Evolutionary conservation across 2,329 filamentous ascomycete genomes (phyloP).

Genomic region (Hirsutella thompsonii): DNA sequence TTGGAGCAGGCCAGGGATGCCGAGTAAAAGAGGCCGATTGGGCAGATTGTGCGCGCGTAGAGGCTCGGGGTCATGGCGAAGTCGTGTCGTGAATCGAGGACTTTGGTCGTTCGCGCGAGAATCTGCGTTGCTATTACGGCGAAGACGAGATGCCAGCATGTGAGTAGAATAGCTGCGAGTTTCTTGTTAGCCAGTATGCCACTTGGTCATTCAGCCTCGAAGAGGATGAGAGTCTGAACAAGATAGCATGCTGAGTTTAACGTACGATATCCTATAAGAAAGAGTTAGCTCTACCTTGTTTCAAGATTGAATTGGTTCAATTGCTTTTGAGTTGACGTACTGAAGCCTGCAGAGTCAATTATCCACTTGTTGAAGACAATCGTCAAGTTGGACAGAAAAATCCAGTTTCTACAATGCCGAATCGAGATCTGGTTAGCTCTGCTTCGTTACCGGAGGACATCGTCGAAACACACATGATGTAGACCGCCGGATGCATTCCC

Average conservation of each 20-base stretch:
- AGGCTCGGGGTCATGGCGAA: slow-evolving; percentile 46
- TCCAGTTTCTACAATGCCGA: slow-evolving; percentile 74
- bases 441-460: too few relatives aligned
- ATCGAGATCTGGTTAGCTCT: too few relatives aligned
- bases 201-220: too few relatives aligned
- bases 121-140: slow-evolving; percentile 53
- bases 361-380: slow-evolving; percentile 93
- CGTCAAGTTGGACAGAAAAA: slow-evolving; percentile 70
- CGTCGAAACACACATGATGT: too few relatives aligned
- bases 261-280: slow-evolving; percentile 10
- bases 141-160: slow-evolving; percentile 56
- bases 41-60: slow-evolving; percentile 50
- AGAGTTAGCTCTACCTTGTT: too few relatives aligned
- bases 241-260: too few relatives aligned
- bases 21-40: slow-evolving; percentile 54
- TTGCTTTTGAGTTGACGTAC: slow-evolving; percentile 30
- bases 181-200: too few relatives aligned
- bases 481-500: too few relatives aligned
- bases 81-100: slow-evolving; percentile 50
- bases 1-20: slow-evolving; percentile 55
- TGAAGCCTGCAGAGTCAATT: slow-evolving; percentile 60
- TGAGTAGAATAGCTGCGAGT: slow-evolving; percentile 46
- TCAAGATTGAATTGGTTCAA: neutral
- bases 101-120: slow-evolving; percentile 47
- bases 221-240: too few relatives aligned